phyloP scores from a whole-genome alignment of 2,329 filamentous ascomycete genomes.

The Cytospora mali region DNA sequence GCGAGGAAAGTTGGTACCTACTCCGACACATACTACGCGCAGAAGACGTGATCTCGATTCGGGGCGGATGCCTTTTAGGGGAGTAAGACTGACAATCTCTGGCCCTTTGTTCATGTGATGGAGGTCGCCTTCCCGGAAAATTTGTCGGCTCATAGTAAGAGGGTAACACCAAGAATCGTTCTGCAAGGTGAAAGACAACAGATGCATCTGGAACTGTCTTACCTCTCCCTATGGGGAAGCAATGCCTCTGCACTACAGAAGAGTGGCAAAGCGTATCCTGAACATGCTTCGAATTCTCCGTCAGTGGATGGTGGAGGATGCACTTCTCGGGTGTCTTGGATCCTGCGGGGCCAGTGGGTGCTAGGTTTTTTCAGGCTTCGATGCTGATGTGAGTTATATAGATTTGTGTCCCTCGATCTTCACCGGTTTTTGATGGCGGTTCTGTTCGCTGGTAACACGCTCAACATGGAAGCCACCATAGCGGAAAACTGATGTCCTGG shows the following conservation, averaged over 20 bases:
- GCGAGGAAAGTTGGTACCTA: not conserved
- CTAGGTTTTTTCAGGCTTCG: not conserved
- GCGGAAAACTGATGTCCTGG: not conserved
- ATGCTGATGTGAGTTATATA: not conserved
- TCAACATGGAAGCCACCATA: not conserved
- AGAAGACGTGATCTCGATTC: not conserved
- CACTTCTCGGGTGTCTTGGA: constrained; percentile 16
- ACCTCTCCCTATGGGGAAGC: constrained; percentile 12
- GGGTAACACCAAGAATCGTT: not conserved
- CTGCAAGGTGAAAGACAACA: constrained; percentile 5
- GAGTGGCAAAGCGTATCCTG: not conserved
- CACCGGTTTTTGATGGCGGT: not conserved
- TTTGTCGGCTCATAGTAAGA: not conserved
- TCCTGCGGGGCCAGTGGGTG: constrained; percentile 4
- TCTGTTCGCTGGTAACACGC: not conserved
- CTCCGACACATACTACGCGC: not conserved
- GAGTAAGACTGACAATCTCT: not conserved
- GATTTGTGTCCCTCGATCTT: not conserved
- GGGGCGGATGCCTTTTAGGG: not conserved
- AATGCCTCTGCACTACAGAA: constrained; percentile 13
- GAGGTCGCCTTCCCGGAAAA: constrained; percentile 2
- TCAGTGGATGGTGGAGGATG: not conserved
- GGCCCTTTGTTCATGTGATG: constrained; percentile 1
- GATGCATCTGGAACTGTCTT: constrained; percentile 16
- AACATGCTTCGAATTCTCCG: not conserved